Evolutionary conservation across 1,284 basidiomycete species (phyloP), one percentile per base, ranked within the genome.

Genomic region (Marasmius oreades): DNA sequence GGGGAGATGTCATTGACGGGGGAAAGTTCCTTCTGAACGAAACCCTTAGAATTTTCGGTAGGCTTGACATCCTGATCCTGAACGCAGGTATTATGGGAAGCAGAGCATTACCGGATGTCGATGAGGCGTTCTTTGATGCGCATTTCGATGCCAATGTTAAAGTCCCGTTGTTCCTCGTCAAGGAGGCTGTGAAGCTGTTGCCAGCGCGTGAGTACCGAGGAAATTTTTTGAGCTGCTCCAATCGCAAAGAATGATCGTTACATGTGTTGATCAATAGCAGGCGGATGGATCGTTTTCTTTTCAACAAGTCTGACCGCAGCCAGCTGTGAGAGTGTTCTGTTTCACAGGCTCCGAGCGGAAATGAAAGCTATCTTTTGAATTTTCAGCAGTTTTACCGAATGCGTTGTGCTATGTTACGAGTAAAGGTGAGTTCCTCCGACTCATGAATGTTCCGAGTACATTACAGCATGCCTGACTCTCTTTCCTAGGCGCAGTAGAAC

Each of bases 101-200:
- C 61, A 76, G 69, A 58, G 66, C 70, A 16, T 64, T 84, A 11
- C 66, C 67, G 20, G 76, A 80, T 24, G 64, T 80, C 16, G 78
- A 80, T 56, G 82, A 84, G 65, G 67, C 66, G 28, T 74, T 74
- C 60, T 83, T 73, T 60, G 77, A 83, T 59, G 63, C 61, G 26
- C 77, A 79, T 60, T 76, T 82, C 57, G 67, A 78, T 55, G 72
- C 74, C 43, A 85, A 85, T 59, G 80, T 85, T 47, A 82, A 82
- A 61, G 80, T 75, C 0, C 81, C 83, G 1, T 61, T 85, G 23
- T 85, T 85, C 70, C 69, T 82, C 51, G 74, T 74, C 1, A 76
- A 85, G 60, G 70, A 71, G 4, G 79, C 74, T 1, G 74, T 74
- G 6, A 66, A 73, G 14, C 63, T 75, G 37, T 66, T 84, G 53